Percentiles rank a stretch among this genome's conserved stretches.
These are phyloP conservation scores for Brassica juncea DNA, from an alignment of 345 rosid genomes.

Conservation along the genomic window DNA sequence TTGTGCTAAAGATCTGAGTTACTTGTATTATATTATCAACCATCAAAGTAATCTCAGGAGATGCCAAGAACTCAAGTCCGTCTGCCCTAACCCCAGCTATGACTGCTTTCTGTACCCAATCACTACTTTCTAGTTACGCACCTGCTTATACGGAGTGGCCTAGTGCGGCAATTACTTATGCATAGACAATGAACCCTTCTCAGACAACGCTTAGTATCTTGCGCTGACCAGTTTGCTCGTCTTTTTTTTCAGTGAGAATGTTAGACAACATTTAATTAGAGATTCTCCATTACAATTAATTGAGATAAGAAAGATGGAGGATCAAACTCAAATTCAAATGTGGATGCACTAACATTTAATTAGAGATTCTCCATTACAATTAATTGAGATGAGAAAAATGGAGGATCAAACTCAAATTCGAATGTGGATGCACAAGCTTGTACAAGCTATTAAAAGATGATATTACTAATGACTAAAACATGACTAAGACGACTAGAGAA, in stretches of 20 bases:
- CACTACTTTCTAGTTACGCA: background rate
- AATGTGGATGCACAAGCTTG: too few species aligned
- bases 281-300: background rate
- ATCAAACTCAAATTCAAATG: too few species aligned
- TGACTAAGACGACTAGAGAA: conserved; percentile 8
- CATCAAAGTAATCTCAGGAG: background rate
- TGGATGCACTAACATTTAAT: too few species aligned
- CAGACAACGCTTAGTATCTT: background rate
- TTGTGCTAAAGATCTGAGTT: background rate
- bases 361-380: too few species aligned
- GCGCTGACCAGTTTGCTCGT: background rate
- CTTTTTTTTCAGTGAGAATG: background rate
- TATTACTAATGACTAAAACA: background rate
- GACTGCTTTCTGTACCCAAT: background rate
- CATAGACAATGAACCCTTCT: background rate
- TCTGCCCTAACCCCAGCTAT: background rate
- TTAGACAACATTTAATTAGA: background rate
- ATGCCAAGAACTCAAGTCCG: background rate
- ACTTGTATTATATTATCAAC: background rate
- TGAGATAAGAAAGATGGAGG: background rate
- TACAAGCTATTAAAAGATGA: background rate
- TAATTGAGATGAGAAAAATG: background rate
- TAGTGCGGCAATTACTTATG: background rate
- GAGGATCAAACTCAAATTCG: background rate
- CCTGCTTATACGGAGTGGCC: background rate